Evolutionary conservation across 257 asterid genomes (phyloP).

Genomic region (Nicotiana sylvestris): DNA sequence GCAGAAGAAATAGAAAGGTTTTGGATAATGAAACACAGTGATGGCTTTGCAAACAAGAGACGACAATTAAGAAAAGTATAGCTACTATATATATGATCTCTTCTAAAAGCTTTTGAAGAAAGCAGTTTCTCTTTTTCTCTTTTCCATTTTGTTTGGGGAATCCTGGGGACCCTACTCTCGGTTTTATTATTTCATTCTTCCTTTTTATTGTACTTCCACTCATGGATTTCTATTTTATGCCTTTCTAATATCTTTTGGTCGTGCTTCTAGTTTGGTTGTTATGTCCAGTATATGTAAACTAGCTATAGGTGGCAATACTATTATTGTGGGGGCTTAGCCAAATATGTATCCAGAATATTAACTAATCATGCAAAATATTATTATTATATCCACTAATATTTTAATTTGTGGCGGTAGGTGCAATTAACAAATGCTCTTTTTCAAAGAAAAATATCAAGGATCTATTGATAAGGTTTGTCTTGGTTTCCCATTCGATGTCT

Average conservation of each 20-base stretch:
- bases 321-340: not conserved
- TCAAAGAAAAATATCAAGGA: too few relatives aligned
- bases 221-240: not conserved
- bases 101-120: not conserved
- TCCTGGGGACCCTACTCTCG: not conserved
- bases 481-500: too few relatives aligned
- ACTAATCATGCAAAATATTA: not conserved
- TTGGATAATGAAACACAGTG: conserved; percentile 50
- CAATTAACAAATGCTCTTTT: not conserved
- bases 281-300: not conserved
- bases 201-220: not conserved
- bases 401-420: not conserved
- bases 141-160: conserved; percentile 10
- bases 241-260: not conserved
- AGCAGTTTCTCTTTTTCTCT: conserved; percentile 8
- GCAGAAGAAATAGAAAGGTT: conserved; percentile 61
- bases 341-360: not conserved
- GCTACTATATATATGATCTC: not conserved
- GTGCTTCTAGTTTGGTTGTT: not conserved
- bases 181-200: not conserved
- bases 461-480: too few relatives aligned
- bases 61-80: not conserved
- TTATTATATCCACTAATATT: not conserved
- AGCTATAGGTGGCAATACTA: not conserved
- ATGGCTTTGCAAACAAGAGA: conserved; percentile 25